Evolutionary conservation across 352 stramenopile genomes (phyloP).

Genomic region (Phytopythium cucurbitacearum): DNA sequence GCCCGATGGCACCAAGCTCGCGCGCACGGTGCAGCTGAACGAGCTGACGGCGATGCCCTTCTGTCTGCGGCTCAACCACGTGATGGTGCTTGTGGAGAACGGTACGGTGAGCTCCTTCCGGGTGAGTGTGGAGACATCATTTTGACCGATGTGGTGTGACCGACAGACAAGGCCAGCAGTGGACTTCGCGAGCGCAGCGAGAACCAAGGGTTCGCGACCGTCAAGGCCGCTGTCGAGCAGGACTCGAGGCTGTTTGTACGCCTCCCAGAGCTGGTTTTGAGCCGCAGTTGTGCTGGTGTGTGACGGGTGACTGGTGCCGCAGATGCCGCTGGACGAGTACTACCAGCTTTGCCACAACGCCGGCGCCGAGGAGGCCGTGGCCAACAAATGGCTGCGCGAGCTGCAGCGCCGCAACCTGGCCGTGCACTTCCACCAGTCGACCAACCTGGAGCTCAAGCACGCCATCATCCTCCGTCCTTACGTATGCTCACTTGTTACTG

Average conservation of each 20-base stretch:
- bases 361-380: slow-evolving; percentile 58
- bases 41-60: slow-evolving; percentile 68
- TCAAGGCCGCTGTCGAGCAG: slow-evolving; percentile 61
- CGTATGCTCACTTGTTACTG: slow-evolving; percentile 18
- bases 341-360: slow-evolving; percentile 72
- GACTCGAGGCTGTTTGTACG: slow-evolving; percentile 50
- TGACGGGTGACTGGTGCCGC: background rate
- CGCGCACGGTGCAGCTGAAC: slow-evolving; percentile 51
- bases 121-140: background rate
- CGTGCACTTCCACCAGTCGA: slow-evolving; percentile 69
- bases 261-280: background rate
- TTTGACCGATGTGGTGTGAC: background rate
- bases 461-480: slow-evolving; percentile 67
- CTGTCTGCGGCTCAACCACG: slow-evolving; percentile 65
- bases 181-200: slow-evolving; percentile 26
- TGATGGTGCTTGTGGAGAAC: slow-evolving; percentile 55
- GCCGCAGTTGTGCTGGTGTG: background rate
- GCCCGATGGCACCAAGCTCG: slow-evolving; percentile 59
- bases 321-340: slow-evolving; percentile 69
- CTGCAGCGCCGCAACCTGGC: slow-evolving; percentile 72
- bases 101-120: slow-evolving; percentile 10
- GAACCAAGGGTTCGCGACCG: slow-evolving; percentile 54
- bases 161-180: slow-evolving; percentile 25
- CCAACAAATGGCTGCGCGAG: slow-evolving; percentile 74
- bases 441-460: slow-evolving; percentile 60